These are phyloP conservation scores for Tetrapisispora fleetii DNA, from an alignment of 805 yeast genomes.

Conservation along the genomic window DNA sequence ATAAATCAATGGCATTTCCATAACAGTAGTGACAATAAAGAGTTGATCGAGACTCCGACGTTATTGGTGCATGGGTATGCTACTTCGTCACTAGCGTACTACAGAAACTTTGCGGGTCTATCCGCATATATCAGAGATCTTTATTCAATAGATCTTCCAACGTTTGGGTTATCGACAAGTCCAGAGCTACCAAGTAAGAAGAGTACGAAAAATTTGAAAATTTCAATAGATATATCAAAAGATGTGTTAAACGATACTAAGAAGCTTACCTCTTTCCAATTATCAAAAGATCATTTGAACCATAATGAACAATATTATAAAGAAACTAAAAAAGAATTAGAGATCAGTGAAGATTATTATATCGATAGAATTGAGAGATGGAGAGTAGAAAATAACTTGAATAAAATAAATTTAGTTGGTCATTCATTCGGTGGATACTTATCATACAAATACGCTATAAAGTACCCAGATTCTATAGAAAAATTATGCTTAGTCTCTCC, in stretches of 20 bases:
- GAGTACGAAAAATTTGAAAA: background rate
- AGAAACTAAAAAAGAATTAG: background rate
- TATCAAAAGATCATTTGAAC: background rate
- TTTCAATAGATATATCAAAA: background rate
- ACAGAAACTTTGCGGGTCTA: constrained; percentile 53
- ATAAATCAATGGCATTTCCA: constrained; percentile 28
- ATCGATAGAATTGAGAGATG: constrained; percentile 53
- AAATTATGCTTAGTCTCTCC: constrained; percentile 60
- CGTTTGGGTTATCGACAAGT: constrained; percentile 51
- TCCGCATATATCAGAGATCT: constrained; percentile 40
- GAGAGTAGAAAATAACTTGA: constrained; percentile 42
- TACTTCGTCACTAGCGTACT: constrained; percentile 77
- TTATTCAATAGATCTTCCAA: constrained; percentile 63
- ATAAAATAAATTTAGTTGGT: constrained; percentile 53
- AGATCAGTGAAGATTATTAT: constrained; percentile 45
- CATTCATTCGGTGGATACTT: constrained; percentile 77
- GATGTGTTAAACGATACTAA: background rate
- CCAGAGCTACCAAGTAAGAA: background rate
- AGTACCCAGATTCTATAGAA: constrained; percentile 44
- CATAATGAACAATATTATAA: constrained; percentile 1
- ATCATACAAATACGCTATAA: constrained; percentile 52
- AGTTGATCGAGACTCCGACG: constrained; percentile 26
- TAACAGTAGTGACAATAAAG: constrained; percentile 11
- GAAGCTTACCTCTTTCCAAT: background rate
- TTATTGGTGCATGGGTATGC: constrained; percentile 87